A percentile compares a stretch with the other conserved stretches of the same genome.
phyloP scores from a whole-genome alignment of 106 monocot species.

The Xerophyta viscosa region DNA sequence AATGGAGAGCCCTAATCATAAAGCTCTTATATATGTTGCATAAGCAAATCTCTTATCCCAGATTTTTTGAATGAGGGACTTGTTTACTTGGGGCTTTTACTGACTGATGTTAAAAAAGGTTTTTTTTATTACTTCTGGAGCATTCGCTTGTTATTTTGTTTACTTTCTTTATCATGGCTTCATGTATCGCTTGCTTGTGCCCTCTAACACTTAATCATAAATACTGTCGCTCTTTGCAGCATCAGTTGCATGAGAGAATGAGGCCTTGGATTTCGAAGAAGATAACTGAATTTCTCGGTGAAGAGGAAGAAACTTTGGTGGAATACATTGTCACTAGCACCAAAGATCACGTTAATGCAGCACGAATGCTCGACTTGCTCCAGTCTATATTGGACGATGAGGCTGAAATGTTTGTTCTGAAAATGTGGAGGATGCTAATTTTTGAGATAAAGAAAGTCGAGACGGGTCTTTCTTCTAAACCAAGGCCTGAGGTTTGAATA shows the following conservation, averaged over 20 bases:
- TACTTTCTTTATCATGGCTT: too few species aligned
- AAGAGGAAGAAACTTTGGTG: conserved; percentile 87
- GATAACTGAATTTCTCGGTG: conserved; percentile 94
- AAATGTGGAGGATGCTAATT: conserved; percentile 99
- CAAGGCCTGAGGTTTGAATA: conserved; percentile 37
- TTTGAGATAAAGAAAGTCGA: conserved; percentile 98
- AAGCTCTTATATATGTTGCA: too few species aligned
- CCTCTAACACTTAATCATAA: too few species aligned
- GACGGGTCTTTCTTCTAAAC: conserved; percentile 59
- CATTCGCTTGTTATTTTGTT: too few species aligned
- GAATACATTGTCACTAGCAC: conserved; percentile 91
- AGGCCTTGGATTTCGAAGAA: conserved; percentile 98
- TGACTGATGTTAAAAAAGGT: too few species aligned
- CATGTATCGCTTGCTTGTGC: neutral
- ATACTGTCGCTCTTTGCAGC: conserved; percentile 25
- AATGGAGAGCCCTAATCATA: too few species aligned
- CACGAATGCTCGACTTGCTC: conserved; percentile 84
- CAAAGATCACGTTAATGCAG: conserved; percentile 78
- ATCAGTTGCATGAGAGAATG: conserved; percentile 89
- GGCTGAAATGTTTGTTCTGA: conserved; percentile 99
- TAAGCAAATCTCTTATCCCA: too few species aligned
- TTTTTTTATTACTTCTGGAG: too few species aligned
- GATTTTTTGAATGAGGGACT: too few species aligned
- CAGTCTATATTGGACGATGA: conserved; percentile 92
- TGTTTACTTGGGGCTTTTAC: too few species aligned